Evolutionary conservation across 768 basidiomycete genomes (phyloP).

Genomic region (Mrakia frigida): DNA sequence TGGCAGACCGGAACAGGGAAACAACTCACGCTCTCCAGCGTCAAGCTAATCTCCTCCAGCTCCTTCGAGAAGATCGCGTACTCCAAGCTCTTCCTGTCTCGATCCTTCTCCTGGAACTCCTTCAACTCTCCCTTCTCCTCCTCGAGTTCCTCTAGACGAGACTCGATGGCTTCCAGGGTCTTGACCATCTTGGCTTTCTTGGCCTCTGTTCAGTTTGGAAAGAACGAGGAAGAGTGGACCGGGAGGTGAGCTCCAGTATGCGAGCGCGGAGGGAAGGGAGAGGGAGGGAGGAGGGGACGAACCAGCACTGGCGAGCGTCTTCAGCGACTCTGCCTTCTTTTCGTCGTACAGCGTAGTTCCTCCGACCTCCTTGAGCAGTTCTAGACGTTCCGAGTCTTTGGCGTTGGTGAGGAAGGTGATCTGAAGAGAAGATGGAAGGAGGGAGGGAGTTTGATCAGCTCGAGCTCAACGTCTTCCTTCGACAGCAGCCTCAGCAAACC

Average conservation of each 20-base stretch:
- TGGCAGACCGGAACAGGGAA: neutral
- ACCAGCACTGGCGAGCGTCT: slow-evolving; percentile 90
- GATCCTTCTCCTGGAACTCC: slow-evolving; percentile 90
- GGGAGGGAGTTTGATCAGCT: neutral
- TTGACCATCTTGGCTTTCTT: slow-evolving; percentile 89
- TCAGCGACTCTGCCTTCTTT: slow-evolving; percentile 80
- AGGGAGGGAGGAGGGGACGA: slow-evolving; percentile 12
- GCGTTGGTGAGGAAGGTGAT: slow-evolving; percentile 96
- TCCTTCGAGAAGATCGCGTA: slow-evolving; percentile 91
- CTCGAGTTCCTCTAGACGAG: slow-evolving; percentile 81
- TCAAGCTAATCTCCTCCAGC: slow-evolving; percentile 76
- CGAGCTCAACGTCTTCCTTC: neutral
- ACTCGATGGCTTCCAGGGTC: slow-evolving; percentile 82
- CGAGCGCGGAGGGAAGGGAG: neutral
- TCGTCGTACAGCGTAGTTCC: slow-evolving; percentile 98
- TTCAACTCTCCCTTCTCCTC: slow-evolving; percentile 97
- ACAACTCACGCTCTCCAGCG: slow-evolving; percentile 67
- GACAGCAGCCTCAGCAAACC: neutral
- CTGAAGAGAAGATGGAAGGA: slow-evolving; percentile 49
- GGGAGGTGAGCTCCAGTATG: neutral
- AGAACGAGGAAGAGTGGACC: neutral
- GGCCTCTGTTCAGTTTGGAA: slow-evolving; percentile 52
- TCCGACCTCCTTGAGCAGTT: slow-evolving; percentile 94
- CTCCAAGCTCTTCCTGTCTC: slow-evolving; percentile 86
- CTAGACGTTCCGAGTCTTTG: slow-evolving; percentile 87